Base-by-base conservation (phyloP, 2,329 filamentous ascomycete species). In the Paecilomyces sp. region DNA sequence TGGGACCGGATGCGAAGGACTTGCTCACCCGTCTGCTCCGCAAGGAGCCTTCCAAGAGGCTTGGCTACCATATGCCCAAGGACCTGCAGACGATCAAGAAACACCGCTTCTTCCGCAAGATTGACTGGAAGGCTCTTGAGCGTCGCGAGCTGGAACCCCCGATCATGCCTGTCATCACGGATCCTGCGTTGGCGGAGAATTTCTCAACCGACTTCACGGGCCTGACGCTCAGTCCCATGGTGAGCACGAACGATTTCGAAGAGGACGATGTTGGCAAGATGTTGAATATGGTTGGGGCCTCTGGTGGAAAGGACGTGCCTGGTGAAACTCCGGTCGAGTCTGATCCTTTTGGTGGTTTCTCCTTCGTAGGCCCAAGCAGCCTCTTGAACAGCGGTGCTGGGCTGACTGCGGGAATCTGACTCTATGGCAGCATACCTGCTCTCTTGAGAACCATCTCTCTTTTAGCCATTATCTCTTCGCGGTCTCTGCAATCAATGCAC, bases 121-220 rank as follows among this genome's bases (percentile, higher is more conserved):
- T 99, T 69, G 88, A 99, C 77, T 99, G 94, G 94, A 88, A 87
- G 76, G 88, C 87, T 68, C 83, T 99, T 13, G 91, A 89, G 63
- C 86, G 85, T 30, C 85, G 93, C 36, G 91, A 97, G 75, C 67
- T 96, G 54, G 88, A 90, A 67, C 90, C 94, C 0, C 94, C 94
- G 0, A 97, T 99, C 67, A 86, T 89, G 71, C 94, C 94, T 15
- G 82, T 97, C 68, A 93, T 99, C 70, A 97, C 94, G 0, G 92
- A 99, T 69, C 94, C 94, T 0, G 92, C 95, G 73, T 81, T 97
- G 54, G 94, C 94, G 0, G 95, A 99, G 83, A 99, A 99, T 77
- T 99, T 99, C 76, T 85, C 90, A 0, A 80, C 82, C n/a, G 92
- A 97, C 71, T 99, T 99, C 73, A 99, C 93, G 0, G 87, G 89